Evolutionary conservation across 176 grass and related monocot genomes (phyloP).

Genomic region (Juncus effusus): DNA sequence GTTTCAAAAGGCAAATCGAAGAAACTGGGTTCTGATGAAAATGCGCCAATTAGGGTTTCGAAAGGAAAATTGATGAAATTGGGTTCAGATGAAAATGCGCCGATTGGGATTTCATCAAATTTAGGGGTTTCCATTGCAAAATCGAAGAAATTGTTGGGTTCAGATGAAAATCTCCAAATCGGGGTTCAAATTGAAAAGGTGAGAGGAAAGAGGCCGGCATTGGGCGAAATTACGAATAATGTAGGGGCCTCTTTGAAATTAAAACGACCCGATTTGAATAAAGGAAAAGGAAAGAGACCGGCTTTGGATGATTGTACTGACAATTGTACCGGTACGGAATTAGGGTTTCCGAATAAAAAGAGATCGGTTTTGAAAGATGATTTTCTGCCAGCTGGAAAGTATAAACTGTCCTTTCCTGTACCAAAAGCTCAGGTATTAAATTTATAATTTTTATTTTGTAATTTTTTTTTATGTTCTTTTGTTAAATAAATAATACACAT

Average conservation of each 20-base stretch:
- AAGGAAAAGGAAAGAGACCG: conserved; percentile 23
- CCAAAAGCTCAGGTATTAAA: conserved; percentile 18
- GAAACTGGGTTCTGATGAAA: not conserved
- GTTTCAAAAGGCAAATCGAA: conserved; percentile 6
- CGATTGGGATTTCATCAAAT: too few relatives aligned
- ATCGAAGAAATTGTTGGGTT: too few relatives aligned
- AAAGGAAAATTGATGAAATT: conserved; percentile 1
- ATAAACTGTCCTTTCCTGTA: conserved; percentile 7
- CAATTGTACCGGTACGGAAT: not conserved
- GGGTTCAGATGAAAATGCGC: too few relatives aligned
- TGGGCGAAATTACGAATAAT: conserved; percentile 6
- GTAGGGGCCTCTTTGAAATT: not conserved
- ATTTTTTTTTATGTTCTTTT: too few relatives aligned
- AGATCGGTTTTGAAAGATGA: not conserved
- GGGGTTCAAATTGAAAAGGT: conserved; percentile 1
- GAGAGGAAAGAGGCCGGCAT: not conserved
- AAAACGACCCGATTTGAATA: conserved; percentile 4
- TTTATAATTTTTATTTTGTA: too few relatives aligned
- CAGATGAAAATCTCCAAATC: too few relatives aligned
- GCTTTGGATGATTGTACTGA: conserved; percentile 5
- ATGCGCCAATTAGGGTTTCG: not conserved
- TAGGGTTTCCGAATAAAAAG: conserved; percentile 17
- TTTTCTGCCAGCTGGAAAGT: not conserved
- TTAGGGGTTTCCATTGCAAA: not conserved
- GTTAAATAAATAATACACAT: too few relatives aligned